Evolutionary conservation across 345 rosid species (phyloP), one percentile per base, ranked within the genome.

Genomic region (Lenwebbia sp.): DNA sequence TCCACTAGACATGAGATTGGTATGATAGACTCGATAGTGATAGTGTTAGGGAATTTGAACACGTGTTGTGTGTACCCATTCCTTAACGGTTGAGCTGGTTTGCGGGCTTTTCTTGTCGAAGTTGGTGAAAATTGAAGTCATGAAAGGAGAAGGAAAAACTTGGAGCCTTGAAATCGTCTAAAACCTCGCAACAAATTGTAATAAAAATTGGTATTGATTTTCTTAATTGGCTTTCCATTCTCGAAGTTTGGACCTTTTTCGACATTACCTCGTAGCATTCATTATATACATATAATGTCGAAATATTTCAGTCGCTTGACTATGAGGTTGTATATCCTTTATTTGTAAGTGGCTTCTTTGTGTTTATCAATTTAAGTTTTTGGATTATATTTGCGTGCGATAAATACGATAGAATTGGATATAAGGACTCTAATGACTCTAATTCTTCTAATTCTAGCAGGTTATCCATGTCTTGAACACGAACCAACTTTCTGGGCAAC

Each of bases 401-500:
- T 28, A 60, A 14, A 60, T 14, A 60, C 15, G 74, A 60, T 30
- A 3, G 4, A 28, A 15, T 28, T 60, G 40, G 55, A 82, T 50
- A 50, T n/a, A 25, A 44, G 28, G 3, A 40, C 10, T 10, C 85
- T 83, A 37, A 55, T 28, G 74, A 28, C 56, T 54, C 47, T 22
- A 44, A 56, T 84, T 44, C 30, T n/a, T 54, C 17, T 22, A 44
- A 55, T 84, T 47, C 33, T 28, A n/a, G 47, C 83, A 85, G 87
- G 44, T 84, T 87, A 81, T 84, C 82, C 86, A 8, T 57, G 22
- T 41, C 19, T n/a, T 30, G 88, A 87, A 11, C 58, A 51, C 56
- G 84, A 70, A 26, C 86, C 85, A 33, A 83, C 74, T 40, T 88
- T 85, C 12, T 85, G 84, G 82, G 13, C 75, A 9, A 85, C 83